A percentile compares a stretch with the other conserved stretches of the same genome.
Conservation (phyloP, 2,329 filamentous ascomycete genomes). For the Fusarium zealandicum region DNA sequence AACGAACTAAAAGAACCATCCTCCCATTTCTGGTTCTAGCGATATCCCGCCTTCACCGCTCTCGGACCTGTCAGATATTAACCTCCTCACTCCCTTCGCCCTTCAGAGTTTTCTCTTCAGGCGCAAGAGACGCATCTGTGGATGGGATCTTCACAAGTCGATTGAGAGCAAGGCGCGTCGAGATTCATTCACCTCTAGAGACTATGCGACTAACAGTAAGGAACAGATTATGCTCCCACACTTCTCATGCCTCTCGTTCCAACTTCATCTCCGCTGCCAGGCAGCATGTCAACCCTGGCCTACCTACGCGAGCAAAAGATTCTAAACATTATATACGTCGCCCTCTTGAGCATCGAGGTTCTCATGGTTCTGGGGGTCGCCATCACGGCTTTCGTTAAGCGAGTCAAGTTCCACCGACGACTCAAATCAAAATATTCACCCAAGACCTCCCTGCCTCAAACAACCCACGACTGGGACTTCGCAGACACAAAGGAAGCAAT, state of each 20-base stretch:
- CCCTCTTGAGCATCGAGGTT: slow-evolving; percentile 55
- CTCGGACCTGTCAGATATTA: slow-evolving; percentile 1
- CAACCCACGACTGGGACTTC: slow-evolving; percentile 15
- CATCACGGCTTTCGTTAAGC: slow-evolving; percentile 43
- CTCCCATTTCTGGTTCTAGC: slow-evolving; percentile 17
- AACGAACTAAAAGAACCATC: slow-evolving; percentile 29
- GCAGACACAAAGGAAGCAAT: slow-evolving; percentile 14
- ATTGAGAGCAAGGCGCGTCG: slow-evolving; percentile 1
- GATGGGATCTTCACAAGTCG: background rate
- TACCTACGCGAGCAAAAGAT: slow-evolving; percentile 45
- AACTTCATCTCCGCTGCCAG: slow-evolving; percentile 25
- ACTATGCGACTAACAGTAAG: slow-evolving; percentile 5
- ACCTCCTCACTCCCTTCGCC: slow-evolving; percentile 1
- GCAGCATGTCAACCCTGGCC: slow-evolving; percentile 32
- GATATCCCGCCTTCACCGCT: slow-evolving; percentile 26
- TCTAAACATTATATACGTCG: slow-evolving; percentile 57
- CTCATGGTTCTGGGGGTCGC: slow-evolving; percentile 53
- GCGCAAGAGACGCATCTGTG: background rate
- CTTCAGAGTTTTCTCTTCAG: background rate
- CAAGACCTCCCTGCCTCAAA: slow-evolving; percentile 9
- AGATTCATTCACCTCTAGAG: background rate
- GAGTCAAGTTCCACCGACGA: slow-evolving; percentile 31
- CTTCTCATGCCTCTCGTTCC: slow-evolving; percentile 34
- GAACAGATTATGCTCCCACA: slow-evolving; percentile 12
- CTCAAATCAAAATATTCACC: slow-evolving; percentile 20